A percentile compares a stretch with the other conserved stretches of the same genome.
Conservation (phyloP, 2,329 filamentous ascomycete species). For the Nigrospora sphaerica region DNA sequence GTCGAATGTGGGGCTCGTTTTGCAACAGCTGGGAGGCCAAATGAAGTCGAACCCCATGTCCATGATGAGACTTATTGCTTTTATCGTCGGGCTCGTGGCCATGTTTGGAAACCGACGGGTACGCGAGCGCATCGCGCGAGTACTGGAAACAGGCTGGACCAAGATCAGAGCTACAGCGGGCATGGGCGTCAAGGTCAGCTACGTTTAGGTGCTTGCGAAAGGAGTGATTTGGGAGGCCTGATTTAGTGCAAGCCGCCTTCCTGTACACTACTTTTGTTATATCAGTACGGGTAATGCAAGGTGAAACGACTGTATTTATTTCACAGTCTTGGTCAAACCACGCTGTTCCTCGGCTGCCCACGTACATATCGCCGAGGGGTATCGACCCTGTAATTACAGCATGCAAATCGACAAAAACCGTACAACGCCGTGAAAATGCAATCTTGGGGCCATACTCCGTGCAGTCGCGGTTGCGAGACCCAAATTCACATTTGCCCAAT, state of each 20-base stretch:
- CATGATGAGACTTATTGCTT: slow-evolving; percentile 61
- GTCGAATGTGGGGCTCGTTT: slow-evolving; percentile 39
- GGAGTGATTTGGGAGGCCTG: not conserved
- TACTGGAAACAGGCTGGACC: slow-evolving; percentile 65
- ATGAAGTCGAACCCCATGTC: slow-evolving; percentile 51
- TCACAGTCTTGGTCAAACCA: too few relatives aligned
- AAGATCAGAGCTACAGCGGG: slow-evolving; percentile 81
- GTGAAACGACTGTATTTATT: too few relatives aligned
- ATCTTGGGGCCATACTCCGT: not conserved
- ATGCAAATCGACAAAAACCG: not conserved
- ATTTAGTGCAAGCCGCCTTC: not conserved
- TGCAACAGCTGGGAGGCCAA: slow-evolving; percentile 42
- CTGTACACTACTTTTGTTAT: not conserved
- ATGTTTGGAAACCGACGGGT: slow-evolving; percentile 70
- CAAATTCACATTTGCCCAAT: too few relatives aligned
- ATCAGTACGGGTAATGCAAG: too few relatives aligned
- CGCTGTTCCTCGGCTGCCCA: too few relatives aligned
- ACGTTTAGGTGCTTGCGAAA: slow-evolving; percentile 56
- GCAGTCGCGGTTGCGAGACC: too few relatives aligned
- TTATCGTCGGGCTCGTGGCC: slow-evolving; percentile 70
- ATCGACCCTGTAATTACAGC: not conserved
- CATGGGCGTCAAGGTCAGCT: slow-evolving; percentile 97
- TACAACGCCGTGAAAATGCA: not conserved
- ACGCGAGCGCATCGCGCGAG: slow-evolving; percentile 63
- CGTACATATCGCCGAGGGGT: not conserved